A percentile compares a stretch with the other conserved stretches of the same genome.
Evolutionary conservation across 2,329 filamentous ascomycete genomes (phyloP).

Genomic region (Neonectria ditissima): DNA sequence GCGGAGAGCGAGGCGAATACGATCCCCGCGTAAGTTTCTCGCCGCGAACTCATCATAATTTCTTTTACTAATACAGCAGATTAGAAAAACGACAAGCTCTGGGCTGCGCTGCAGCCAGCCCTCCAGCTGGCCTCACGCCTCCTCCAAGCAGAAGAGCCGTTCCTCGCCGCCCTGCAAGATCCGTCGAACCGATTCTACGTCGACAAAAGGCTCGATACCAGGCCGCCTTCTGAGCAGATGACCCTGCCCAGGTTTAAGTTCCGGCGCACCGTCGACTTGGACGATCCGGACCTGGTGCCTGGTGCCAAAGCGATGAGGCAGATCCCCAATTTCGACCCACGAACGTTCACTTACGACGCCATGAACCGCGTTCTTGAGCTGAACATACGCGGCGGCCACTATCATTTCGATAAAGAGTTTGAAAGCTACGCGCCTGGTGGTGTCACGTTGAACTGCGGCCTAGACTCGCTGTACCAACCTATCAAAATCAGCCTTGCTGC

Average conservation of each 20-base stretch:
- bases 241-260: slow-evolving; percentile 23
- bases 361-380: slow-evolving; percentile 23
- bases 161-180: slow-evolving; percentile 37
- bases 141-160: slow-evolving; percentile 35
- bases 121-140: slow-evolving; percentile 44
- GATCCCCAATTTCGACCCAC: slow-evolving; percentile 13
- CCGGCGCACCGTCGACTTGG: slow-evolving; percentile 6
- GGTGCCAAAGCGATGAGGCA: slow-evolving; percentile 19
- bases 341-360: not conserved
- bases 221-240: not conserved
- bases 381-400: slow-evolving; percentile 28
- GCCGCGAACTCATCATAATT: too few species aligned
- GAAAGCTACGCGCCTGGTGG: not conserved
- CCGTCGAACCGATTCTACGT: slow-evolving; percentile 42
- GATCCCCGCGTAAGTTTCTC: slow-evolving; percentile 37
- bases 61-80: not conserved
- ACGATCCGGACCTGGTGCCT: slow-evolving; percentile 11
- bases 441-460: not conserved
- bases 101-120: slow-evolving; percentile 46
- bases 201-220: slow-evolving; percentile 13
- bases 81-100: slow-evolving; percentile 43
- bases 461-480: not conserved
- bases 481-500: slow-evolving; percentile 29
- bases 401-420: slow-evolving; percentile 1
- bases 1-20: slow-evolving; percentile 40